phyloP scores from a whole-genome alignment of 345 rosid species.

The Leavenworthia alabamica region DNA sequence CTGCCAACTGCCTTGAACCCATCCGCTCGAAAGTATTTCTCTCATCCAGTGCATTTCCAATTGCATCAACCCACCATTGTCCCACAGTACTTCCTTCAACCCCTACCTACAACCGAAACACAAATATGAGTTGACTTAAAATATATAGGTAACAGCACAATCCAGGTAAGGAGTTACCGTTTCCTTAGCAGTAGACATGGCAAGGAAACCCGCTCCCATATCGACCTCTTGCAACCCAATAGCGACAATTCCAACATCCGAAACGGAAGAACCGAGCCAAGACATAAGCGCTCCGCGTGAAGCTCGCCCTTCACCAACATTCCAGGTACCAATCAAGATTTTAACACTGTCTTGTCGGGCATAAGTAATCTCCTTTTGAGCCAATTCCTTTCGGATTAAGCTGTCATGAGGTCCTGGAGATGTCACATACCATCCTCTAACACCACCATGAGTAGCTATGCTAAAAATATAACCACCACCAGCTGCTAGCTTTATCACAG shows the following conservation, averaged over 20 bases:
- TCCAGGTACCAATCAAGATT: conserved; percentile 84
- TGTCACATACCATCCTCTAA: conserved; percentile 78
- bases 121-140: conserved; percentile 5
- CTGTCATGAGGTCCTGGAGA: conserved; percentile 89
- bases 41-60: conserved; percentile 81
- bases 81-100: conserved; percentile 95
- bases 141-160: not conserved
- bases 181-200: conserved; percentile 99
- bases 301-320: conserved; percentile 95
- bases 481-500: conserved; percentile 72
- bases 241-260: conserved; percentile 88
- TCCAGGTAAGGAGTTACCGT: conserved; percentile 42
- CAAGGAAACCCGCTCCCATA: conserved; percentile 98
- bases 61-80: conserved; percentile 88
- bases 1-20: conserved; percentile 97
- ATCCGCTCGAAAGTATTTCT: conserved; percentile 76
- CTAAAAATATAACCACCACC: conserved; percentile 66
- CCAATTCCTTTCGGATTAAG: conserved; percentile 52
- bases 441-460: conserved; percentile 91
- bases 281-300: conserved; percentile 66
- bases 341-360: conserved; percentile 51
- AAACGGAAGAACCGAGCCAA: conserved; percentile 72
- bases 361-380: conserved; percentile 47
- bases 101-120: conserved; percentile 72
- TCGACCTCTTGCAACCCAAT: conserved; percentile 95